Evolutionary conservation across 75 land plant species (phyloP).

Genomic region (Selaginella tamariscina): DNA sequence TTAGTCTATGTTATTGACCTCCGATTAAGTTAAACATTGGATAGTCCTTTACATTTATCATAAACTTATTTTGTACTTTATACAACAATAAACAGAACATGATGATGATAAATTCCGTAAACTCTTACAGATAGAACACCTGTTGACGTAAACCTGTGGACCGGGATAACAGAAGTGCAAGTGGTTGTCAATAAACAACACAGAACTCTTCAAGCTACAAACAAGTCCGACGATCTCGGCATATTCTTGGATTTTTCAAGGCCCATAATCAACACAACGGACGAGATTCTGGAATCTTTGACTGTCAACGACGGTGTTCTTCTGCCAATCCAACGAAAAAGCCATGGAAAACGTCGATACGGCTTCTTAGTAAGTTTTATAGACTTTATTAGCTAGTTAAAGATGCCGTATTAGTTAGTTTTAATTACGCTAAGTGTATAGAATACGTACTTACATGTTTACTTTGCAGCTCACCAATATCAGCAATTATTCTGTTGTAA

Average conservation of each 20-base stretch:
- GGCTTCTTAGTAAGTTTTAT: slow-evolving; percentile 23
- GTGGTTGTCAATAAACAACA: slow-evolving; percentile 32
- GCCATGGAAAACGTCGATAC: slow-evolving; percentile 47
- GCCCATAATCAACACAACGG: slow-evolving; percentile 50
- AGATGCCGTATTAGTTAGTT: neutral
- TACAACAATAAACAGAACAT: no score
- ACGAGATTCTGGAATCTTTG: slow-evolving; percentile 39
- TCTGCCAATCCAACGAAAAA: slow-evolving; percentile 30
- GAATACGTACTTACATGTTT: neutral
- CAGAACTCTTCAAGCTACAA: slow-evolving; percentile 55
- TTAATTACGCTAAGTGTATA: no score
- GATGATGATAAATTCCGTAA: no score
- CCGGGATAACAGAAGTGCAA: slow-evolving; percentile 49
- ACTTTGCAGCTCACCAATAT: slow-evolving; percentile 40
- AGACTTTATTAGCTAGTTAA: neutral
- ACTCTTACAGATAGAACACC: slow-evolving; percentile 45
- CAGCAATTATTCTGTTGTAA: slow-evolving; percentile 38
- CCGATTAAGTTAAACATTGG: no score
- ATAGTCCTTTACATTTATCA: no score
- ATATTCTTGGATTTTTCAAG: slow-evolving; percentile 52
- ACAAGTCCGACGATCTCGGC: slow-evolving; percentile 30
- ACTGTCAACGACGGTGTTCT: slow-evolving; percentile 36
- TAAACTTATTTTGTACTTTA: no score
- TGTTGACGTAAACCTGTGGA: slow-evolving; percentile 37
- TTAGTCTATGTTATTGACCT: no score